Base-by-base conservation (phyloP, 768 basidiomycete species). In the Dacryopinax primogenitus region DNA sequence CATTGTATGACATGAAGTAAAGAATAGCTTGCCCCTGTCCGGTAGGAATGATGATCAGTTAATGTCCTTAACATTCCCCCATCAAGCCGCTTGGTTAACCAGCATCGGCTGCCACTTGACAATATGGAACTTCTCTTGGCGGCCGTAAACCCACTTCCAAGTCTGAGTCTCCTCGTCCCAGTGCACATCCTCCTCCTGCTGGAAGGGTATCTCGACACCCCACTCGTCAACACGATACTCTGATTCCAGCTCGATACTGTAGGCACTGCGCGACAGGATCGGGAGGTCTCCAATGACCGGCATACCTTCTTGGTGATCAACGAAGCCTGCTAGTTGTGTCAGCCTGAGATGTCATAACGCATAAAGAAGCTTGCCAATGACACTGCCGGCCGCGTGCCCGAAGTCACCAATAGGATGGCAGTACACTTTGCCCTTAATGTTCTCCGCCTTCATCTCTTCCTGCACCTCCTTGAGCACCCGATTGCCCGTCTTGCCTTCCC, bases 321-420 rank as follows among this genome's bases (percentile, higher is more conserved):
- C 76, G 66, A 79, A 78, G 30, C 80, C 79, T 81, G 34, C n/a
- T 28, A 26, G 33, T 34, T 58, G 30, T 21, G 39, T 62, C 26
- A 67, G 16, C n/a, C 45, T 32, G 2, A n/a, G 66, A 62, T 64
- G 45, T 62, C 35, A 6, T 1, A n/a, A 61, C 44, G 63, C 63
- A 37, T 21, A 62, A 28, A 66, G 67, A n/a, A 65, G 65, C 76
- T 69, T 70, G 76, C 80, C 81, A 26, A 82, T 79, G 15, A 81
- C 77, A 51, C 79, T 77, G 1, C 81, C 82, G 15, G 81, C 78
- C 39, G 78, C 77, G 70, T 83, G 82, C 16, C 82, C 82, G 76
- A 79, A 83, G 68, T 82, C 81, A 28, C 82, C 72, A 41, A 83
- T 82, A 6, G 82, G 81, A 72, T 83, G 81, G 33, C 73, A 80